Evolutionary conservation across 306 rosid genomes (phyloP), one percentile per base, ranked within the genome.

Genomic region (Mimosa bimucronata): DNA sequence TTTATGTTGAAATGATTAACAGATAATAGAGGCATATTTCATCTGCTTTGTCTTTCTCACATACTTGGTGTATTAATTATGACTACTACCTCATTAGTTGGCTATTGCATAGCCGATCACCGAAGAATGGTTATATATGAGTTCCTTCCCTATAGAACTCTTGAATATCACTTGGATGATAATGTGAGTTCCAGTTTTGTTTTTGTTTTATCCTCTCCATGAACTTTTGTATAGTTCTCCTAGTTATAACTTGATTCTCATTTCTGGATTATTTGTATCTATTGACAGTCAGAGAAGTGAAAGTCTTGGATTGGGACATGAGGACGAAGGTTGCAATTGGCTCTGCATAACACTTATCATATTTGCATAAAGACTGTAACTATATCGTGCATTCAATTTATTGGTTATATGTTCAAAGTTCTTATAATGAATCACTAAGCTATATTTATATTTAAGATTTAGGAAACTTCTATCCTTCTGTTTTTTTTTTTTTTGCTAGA

Each of bases 331-430:
- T 93, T 74, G 98, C 98, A 79, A 64, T 89, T 68, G 99, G 98
- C 29, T 79, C 99, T 19, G 99, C 99, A 11, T 93, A 90, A 88
- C 98, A 98, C 8, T 81, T 95, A 66, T 91, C 98, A 46, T 95
- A 95, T 83, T 80, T 95, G 40, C 99, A 95, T 48, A 97, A 91
- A 82, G 99, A 93, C 38, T 95, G 98, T 93, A 87, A 76, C 96
- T 79, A 30, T 62, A 73, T 50, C n/a, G 76, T 38, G 50, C 81
- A 42, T 50, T 81, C 73, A 31, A 38, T 48, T 64, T 26, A 38
- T 62, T 50, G 30, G 57, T 16, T 34, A 44, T 25, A 38, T 55
- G 46, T 16, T 15, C 70, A 15, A 26, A 60, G 9, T 31, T 67
- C 53, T 75, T 44, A 25, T 21, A 42, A 23, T 55, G 2, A 34